phyloP scores from a whole-genome alignment of 495 filamentous ascomycete genomes.

The Acidiella bohemica region DNA sequence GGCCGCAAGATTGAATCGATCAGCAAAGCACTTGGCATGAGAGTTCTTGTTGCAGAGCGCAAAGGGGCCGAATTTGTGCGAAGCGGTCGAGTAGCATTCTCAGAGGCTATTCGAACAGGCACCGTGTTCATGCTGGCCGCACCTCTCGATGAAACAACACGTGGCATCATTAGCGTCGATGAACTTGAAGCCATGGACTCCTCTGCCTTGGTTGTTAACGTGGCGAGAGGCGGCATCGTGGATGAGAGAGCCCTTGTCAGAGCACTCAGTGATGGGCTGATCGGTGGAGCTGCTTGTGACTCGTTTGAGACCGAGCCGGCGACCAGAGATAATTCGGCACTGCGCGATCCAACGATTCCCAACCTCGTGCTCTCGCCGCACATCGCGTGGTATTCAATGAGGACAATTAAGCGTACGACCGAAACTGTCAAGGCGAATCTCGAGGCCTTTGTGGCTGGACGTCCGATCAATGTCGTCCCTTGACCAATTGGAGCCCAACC shows the following conservation, averaged over 20 bases:
- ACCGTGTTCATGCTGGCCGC: constrained; percentile 39
- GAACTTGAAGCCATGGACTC: constrained; percentile 40
- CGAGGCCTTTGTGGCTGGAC: constrained; percentile 13
- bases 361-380: constrained; percentile 25
- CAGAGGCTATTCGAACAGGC: constrained; percentile 31
- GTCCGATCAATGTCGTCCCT: constrained; percentile 2
- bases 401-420: constrained; percentile 15
- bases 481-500: not conserved
- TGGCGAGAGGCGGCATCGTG: constrained; percentile 44
- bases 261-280: constrained; percentile 34
- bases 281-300: constrained; percentile 42
- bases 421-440: constrained; percentile 9
- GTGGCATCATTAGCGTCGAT: constrained; percentile 32
- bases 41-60: constrained; percentile 38
- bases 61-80: constrained; percentile 27
- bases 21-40: constrained; percentile 36
- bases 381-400: constrained; percentile 24
- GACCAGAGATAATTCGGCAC: constrained; percentile 18
- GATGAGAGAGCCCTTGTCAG: constrained; percentile 38
- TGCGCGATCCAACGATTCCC: constrained; percentile 20
- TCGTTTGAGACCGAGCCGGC: constrained; percentile 43
- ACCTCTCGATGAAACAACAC: constrained; percentile 24
- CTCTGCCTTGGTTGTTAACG: constrained; percentile 37
- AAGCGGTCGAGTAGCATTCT: constrained; percentile 35
- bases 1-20: constrained; percentile 20